These are phyloP conservation scores for Thozetella sp. DNA, from an alignment of 495 filamentous ascomycete species.

Conservation along the genomic window DNA sequence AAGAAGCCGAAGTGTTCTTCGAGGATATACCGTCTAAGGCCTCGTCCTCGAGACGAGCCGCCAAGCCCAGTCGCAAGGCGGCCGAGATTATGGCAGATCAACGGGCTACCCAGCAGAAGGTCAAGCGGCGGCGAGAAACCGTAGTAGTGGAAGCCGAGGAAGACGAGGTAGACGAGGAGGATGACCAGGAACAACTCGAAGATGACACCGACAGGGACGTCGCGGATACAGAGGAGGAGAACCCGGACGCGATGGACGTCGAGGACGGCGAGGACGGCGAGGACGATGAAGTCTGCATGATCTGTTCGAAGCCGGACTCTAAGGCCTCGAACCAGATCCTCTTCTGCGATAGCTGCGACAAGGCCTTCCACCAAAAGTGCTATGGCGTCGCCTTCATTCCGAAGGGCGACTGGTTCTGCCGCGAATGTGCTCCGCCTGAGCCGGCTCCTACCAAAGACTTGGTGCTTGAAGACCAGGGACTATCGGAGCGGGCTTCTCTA, in stretches of 20 bases:
- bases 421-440: conserved; percentile 61
- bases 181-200: conserved; percentile 22
- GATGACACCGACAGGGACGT: too few species aligned
- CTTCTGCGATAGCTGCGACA: conserved; percentile 91
- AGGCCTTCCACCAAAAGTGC: conserved; percentile 86
- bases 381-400: conserved; percentile 83
- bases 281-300: conserved; percentile 45
- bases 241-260: background rate
- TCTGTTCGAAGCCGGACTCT: conserved; percentile 51
- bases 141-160: conserved; percentile 10
- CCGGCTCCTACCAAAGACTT: background rate
- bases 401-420: conserved; percentile 88
- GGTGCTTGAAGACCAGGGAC: background rate
- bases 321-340: conserved; percentile 64
- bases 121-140: conserved; percentile 5
- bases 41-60: background rate
- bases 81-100: background rate
- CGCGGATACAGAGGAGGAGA: conserved; percentile 1
- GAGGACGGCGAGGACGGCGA: conserved; percentile 22
- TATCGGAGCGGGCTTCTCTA: conserved; percentile 3
- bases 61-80: background rate
- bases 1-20: conserved; percentile 27
- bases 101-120: background rate
- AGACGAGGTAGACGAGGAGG: conserved; percentile 16
- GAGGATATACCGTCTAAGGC: conserved; percentile 21